These are phyloP conservation scores for Saposhnikovia divaricata DNA, from an alignment of 129 eudicot genomes.

Conservation along the genomic window DNA sequence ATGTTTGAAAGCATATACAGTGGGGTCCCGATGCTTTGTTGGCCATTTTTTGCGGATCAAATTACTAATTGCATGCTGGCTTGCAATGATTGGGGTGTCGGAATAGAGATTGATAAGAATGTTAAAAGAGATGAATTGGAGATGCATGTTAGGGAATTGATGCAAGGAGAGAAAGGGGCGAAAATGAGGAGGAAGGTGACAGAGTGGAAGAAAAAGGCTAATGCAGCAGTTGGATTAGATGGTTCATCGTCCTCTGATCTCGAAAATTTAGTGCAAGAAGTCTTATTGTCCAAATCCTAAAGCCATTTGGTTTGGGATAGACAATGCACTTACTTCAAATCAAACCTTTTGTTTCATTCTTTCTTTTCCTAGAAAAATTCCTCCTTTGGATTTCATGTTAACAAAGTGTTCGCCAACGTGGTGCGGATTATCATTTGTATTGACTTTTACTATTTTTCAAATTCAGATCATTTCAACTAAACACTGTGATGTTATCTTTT, in stretches of 20 bases:
- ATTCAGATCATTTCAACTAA: neutral
- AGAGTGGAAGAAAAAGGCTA: slow-evolving; percentile 4
- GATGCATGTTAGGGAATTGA: neutral
- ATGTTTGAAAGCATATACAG: neutral
- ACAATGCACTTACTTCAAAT: neutral
- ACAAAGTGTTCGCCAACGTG: neutral
- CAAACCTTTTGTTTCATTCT: neutral
- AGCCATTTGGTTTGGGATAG: neutral
- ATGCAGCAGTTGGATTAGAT: neutral
- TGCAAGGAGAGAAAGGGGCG: neutral
- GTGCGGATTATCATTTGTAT: neutral
- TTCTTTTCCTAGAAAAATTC: neutral
- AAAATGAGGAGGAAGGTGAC: neutral
- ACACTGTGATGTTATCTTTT: neutral
- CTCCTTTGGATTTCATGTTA: too few relatives aligned
- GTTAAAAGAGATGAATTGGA: neutral
- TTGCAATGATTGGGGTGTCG: neutral
- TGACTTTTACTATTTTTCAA: too few relatives aligned
- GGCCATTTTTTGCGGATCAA: slow-evolving; percentile 6
- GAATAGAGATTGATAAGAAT: neutral
- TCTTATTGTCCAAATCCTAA: neutral
- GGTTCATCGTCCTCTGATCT: slow-evolving; percentile 5
- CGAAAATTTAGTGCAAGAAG: neutral
- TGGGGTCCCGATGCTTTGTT: slow-evolving; percentile 4
- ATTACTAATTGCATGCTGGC: neutral